Evolutionary conservation across 2,329 filamentous ascomycete genomes (phyloP), one percentile per base, ranked within the genome.

Genomic region (Madurella fahalii): DNA sequence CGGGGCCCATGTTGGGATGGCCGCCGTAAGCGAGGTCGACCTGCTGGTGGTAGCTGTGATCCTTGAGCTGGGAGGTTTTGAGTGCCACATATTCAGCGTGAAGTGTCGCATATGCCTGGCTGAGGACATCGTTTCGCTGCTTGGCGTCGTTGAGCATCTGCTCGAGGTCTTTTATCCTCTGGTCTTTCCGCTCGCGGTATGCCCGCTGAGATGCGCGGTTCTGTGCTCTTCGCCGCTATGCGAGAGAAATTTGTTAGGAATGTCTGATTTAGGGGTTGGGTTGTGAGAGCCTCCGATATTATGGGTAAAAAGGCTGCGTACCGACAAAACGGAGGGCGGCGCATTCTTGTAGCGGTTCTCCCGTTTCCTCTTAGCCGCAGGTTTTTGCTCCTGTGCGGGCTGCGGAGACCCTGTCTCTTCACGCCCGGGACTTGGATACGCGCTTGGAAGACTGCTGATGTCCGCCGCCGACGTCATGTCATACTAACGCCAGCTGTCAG

Each of bases 131-230:
- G 65, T 84, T 81, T 61, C 77, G 79, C 20, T 78, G 75, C 58
- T 77, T 77, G 47, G 82, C 70, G 16, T 79, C 76, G 45, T 68
- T 69, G 32, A 86, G 76, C 61, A 82, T 76, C 37, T 73, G 65
- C 66, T 86, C 83, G 17, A 86, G 77, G 61, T 86, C 83, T 57
- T 79, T 79, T 63, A 85, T 84, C 58, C 84, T 79, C 66, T 85
- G 82, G 64, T 86, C 81, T 63, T 84, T 85, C 50, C 82, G 75
- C 65, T 85, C 81, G 46, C 81, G 74, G 64, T 84, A 84, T 1
- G 81, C 81, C 54, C 81, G 72, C 65, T 84, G 81, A 2, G 81
- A 83, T 40, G 81, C 81, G 51, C 81, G 76, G 61, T 84, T 84
- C 61, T 84, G 81, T 44, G 80, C 81, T 64, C 81, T 73, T 56